Evolutionary conservation across 2,329 filamentous ascomycete genomes (phyloP), one percentile per base, ranked within the genome.

Genomic region (Stagonosporopsis tanaceti): DNA sequence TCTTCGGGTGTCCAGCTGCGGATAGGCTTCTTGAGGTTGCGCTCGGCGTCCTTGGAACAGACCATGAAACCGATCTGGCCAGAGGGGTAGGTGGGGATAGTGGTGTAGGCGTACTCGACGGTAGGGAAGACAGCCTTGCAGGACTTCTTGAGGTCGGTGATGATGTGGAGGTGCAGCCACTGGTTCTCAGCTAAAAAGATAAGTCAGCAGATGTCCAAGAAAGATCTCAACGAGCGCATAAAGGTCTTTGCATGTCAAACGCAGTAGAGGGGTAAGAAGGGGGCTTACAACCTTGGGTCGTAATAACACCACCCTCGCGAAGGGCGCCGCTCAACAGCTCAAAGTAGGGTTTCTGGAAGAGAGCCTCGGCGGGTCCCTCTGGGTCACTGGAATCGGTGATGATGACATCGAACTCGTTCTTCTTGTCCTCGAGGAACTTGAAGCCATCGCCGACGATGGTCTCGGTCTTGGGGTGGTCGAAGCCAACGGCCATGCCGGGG

Each of bases 51-150:
- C 88, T 99, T 98, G 89, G 86, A 91, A 89, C 95, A 98, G 76
- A 99, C 92, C 93, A 99, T 97, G 89, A 99, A 99, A 77, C 95
- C 95, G 75, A 99, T 99, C 84, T 99, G 95, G 77, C 95, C 95
- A 55, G 92, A 96, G 67, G 95, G 95, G 85, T 99, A 99, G 76
- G 95, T 99, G 59, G 95, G 95, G 80, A 99, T 99, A 73, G 94
- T 98, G 75, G 94, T 98, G 87, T 97, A 99, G 71, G 91, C 95
- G 83, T 98, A 99, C 83, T 99, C 95, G 78, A 91, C 95, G 63
- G 92, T 91, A 65, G 95, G 93, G 89, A 99, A 99, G 79, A 99
- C 91, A 80, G 95, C 90, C 79, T 90, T 90, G 90, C 94, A 97
- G 76, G 93, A 87, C 86, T 97, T 93, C 88, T 97, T 97, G 75